Evolutionary conservation across 108 stramenopile genomes (phyloP).

Genomic region (Parietichytrium sp.): DNA sequence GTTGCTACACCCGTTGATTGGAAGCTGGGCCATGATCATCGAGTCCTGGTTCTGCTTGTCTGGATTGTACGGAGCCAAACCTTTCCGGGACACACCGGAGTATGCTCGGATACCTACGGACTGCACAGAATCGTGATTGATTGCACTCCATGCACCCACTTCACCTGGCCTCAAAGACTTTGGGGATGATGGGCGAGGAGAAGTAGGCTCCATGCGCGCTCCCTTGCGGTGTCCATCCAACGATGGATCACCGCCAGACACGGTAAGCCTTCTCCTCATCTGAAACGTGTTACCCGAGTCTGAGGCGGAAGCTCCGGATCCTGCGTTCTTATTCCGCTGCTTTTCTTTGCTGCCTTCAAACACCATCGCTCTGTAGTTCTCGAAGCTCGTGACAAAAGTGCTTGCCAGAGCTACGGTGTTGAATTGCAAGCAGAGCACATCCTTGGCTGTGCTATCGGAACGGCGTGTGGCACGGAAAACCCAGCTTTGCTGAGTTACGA

Average conservation of each 20-base stretch:
- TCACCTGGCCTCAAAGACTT: neutral
- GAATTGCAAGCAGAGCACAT: slow-evolving; percentile 30
- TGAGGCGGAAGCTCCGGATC: neutral
- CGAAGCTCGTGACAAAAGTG: neutral
- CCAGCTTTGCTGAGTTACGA: slow-evolving; percentile 23
- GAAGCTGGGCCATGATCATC: slow-evolving; percentile 83
- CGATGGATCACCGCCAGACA: neutral
- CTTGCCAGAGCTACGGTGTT: neutral
- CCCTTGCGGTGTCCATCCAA: slow-evolving; percentile 24
- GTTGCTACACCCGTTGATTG: slow-evolving; percentile 70
- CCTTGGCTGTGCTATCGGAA: neutral
- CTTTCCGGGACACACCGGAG: slow-evolving; percentile 92
- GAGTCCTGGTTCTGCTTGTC: slow-evolving; percentile 98
- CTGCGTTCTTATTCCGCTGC: slow-evolving; percentile 1
- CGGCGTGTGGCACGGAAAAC: neutral
- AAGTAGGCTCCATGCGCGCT: neutral
- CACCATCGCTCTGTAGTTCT: neutral
- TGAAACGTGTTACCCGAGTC: neutral
- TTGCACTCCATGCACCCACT: neutral
- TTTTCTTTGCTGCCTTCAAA: neutral
- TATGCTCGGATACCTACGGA: slow-evolving; percentile 79
- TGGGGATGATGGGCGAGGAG: neutral
- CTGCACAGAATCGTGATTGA: neutral
- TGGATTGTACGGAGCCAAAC: slow-evolving; percentile 96
- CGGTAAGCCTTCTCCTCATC: slow-evolving; percentile 17